Conservation (phyloP, 495 filamentous ascomycete genomes). For the Daldinia concentrica region DNA sequence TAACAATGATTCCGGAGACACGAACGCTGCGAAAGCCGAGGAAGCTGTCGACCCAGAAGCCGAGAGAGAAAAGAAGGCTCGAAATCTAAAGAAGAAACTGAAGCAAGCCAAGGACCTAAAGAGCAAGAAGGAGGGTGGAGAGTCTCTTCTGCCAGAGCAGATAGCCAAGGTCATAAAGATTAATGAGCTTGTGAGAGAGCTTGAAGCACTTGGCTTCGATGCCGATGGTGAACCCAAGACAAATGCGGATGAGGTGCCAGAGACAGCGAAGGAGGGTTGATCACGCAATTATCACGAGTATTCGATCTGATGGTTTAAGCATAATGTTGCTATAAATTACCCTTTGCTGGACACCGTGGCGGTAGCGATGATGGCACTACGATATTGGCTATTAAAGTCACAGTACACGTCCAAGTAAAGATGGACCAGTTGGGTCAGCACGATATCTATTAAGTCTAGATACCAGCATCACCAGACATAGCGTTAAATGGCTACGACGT, state of each 20-base stretch:
- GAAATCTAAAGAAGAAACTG: constrained; percentile 95
- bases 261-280: constrained; percentile 33
- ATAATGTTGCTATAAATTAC: background rate
- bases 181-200: constrained; percentile 87
- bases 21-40: constrained; percentile 42
- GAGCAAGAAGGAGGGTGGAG: constrained; percentile 89
- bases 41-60: constrained; percentile 69
- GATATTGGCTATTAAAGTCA: background rate
- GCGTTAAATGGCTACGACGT: background rate
- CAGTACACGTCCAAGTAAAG: background rate
- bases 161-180: constrained; percentile 98
- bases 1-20: constrained; percentile 47
- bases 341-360: background rate
- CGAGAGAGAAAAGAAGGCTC: constrained; percentile 91
- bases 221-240: constrained; percentile 60
- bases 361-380: background rate
- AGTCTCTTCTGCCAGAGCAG: constrained; percentile 87
- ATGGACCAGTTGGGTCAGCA: background rate
- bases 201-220: constrained; percentile 88
- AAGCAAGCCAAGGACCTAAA: constrained; percentile 90
- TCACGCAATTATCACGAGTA: background rate
- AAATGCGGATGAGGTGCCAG: constrained; percentile 3
- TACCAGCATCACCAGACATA: background rate
- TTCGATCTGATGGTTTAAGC: background rate
- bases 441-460: background rate